Evolutionary conservation across 306 rosid genomes (phyloP), one percentile per base, ranked within the genome.

Genomic region (Pachyrhizus erosus): DNA sequence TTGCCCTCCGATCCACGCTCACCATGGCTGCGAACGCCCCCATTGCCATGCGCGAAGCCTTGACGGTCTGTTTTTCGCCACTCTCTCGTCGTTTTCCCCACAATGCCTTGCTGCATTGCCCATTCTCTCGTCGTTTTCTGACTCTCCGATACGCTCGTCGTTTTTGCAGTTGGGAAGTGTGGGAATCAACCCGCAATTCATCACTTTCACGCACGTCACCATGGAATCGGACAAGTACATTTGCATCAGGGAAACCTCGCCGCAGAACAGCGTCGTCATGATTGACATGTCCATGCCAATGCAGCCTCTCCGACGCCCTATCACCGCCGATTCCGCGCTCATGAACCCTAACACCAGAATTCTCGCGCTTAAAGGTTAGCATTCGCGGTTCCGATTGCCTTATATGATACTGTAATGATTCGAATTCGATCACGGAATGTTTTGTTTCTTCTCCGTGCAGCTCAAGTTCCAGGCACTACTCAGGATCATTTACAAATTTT

Each of bases 401-500:
- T 79, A 29, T 46, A 7, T 43, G 23, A 20, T 14, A 42, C 5
- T 64, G 40, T 17, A 5, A 43, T 18, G 20, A 49, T 71, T 75
- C 61, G 13, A 43, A 49, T 65, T 70, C 27, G 23, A 52, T 83
- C 67, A 3, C 40, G 37, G 1, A 43, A 61, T 75, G 57, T 37
- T 73, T 26, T 15, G 57, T 76, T 64, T n/a, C 3, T 66, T 66
- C 34, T 29, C 12, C 76, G 5, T 89, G 81, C 77, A 92, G 97
- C 97, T 85, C 95, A 87, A 89, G 91, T 89, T 84, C 92, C 89
- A 5, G 97, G 97, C 11, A 84, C 91, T 55, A 88, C 90, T 66
- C 95, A 92, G 91, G 97, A 92, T 84, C 97, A 92, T 85, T 88
- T 92, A 74, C 97, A 92, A 83, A 89, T 92, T 46, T 91, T 92